phyloP scores from a whole-genome alignment of 305 asterid genomes.

The Solanum hybrid region DNA sequence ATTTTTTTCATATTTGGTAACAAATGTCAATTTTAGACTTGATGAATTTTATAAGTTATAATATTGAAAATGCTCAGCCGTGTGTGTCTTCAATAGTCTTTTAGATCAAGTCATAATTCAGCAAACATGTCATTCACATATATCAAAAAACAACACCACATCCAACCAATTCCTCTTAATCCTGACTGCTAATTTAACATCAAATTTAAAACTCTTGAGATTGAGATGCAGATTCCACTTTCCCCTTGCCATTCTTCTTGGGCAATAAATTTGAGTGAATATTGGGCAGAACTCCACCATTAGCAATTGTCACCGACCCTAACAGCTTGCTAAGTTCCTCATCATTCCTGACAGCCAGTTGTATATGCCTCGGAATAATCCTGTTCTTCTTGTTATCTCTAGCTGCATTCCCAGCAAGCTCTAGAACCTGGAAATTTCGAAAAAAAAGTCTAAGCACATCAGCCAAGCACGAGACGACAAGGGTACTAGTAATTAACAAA shows the following conservation, averaged over 20 bases:
- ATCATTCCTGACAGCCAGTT: constrained; percentile 54
- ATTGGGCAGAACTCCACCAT: constrained; percentile 54
- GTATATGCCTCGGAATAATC: constrained; percentile 54
- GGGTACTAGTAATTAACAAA: background rate
- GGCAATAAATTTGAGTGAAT: constrained; percentile 41
- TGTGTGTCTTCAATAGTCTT: too few species aligned
- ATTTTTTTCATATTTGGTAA: too few species aligned
- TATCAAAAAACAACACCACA: background rate
- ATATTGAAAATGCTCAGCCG: background rate
- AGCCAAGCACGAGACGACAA: background rate
- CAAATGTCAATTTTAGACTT: too few species aligned
- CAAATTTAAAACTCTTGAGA: constrained; percentile 47
- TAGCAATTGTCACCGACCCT: constrained; percentile 47
- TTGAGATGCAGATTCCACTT: constrained; percentile 37
- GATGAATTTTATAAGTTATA: too few species aligned
- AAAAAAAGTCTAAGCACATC: background rate
- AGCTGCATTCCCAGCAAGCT: constrained; percentile 66
- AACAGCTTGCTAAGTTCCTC: constrained; percentile 52
- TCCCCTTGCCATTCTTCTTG: constrained; percentile 34
- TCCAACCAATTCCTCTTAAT: too few species aligned
- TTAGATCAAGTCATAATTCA: background rate
- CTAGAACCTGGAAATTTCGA: constrained; percentile 23
- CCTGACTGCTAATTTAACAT: background rate
- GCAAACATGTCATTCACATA: background rate
- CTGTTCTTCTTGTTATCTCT: constrained; percentile 63